A percentile compares a stretch with the other conserved stretches of the same genome.
Conservation (phyloP, 1,284 basidiomycete genomes). For the Pyrrhoderma lamaoense region DNA sequence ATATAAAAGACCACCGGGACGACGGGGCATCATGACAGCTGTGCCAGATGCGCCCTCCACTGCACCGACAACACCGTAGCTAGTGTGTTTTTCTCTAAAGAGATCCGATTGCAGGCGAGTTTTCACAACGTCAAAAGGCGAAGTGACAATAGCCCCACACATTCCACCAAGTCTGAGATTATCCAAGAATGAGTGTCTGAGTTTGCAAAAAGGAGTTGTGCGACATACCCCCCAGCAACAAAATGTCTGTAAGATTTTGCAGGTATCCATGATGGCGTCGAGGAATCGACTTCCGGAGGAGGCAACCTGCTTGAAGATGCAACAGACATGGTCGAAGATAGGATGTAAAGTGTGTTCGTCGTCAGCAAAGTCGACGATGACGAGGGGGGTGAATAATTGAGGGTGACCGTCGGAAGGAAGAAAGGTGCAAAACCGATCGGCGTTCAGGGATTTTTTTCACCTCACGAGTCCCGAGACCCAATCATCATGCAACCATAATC, state of each 20-base stretch:
- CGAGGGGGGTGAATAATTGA: constrained; percentile 2
- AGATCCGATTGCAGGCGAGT: constrained; percentile 92
- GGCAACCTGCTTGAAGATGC: constrained; percentile 22
- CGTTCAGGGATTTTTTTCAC: not conserved
- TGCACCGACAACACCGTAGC: constrained; percentile 36
- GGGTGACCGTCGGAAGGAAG: constrained; percentile 2
- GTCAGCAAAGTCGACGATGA: not conserved
- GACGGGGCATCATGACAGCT: constrained; percentile 37
- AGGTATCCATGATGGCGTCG: constrained; percentile 40
- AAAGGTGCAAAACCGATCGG: constrained; percentile 1
- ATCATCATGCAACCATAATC: not conserved
- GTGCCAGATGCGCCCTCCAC: constrained; percentile 35
- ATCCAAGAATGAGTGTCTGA: not conserved
- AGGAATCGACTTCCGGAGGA: constrained; percentile 25
- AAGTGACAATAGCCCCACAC: constrained; percentile 95
- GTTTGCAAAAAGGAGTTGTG: not conserved
- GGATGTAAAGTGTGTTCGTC: not conserved
- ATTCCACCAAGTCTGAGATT: constrained; percentile 81
- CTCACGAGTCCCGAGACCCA: not conserved
- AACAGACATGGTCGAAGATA: constrained; percentile 2
- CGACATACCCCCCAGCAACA: constrained; percentile 75
- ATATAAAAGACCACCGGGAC: constrained; percentile 59
- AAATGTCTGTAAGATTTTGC: constrained; percentile 82
- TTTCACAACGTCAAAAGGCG: constrained; percentile 97
- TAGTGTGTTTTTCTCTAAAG: constrained; percentile 57